phyloP scores from a whole-genome alignment of 2,329 filamentous ascomycete genomes.

The Bertia moriformis region DNA sequence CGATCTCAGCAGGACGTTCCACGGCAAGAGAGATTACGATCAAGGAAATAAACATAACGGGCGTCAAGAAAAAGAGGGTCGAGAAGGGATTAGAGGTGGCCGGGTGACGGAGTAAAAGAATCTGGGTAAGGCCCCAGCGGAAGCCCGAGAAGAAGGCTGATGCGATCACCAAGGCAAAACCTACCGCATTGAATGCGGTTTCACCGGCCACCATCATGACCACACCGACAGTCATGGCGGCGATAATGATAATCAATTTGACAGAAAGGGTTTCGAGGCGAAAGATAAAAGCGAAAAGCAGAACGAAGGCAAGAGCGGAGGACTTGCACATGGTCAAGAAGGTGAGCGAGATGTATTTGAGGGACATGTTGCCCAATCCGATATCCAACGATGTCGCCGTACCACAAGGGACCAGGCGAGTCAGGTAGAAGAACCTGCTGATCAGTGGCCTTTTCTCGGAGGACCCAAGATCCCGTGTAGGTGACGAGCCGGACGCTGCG shows the following conservation, averaged over 20 bases:
- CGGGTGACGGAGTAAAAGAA: slow-evolving; percentile 47
- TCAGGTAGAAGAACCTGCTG: slow-evolving; percentile 47
- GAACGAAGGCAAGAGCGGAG: slow-evolving; percentile 51
- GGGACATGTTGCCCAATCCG: slow-evolving; percentile 50
- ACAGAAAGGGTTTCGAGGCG: slow-evolving; percentile 44
- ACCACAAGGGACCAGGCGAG: slow-evolving; percentile 46
- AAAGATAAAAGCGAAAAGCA: slow-evolving; percentile 54
- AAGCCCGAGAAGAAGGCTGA: slow-evolving; percentile 53
- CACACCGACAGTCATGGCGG: slow-evolving; percentile 48
- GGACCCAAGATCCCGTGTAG: slow-evolving; percentile 3
- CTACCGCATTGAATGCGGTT: slow-evolving; percentile 44
- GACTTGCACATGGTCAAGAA: slow-evolving; percentile 62
- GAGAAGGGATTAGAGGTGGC: slow-evolving; percentile 54
- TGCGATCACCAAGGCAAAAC: slow-evolving; percentile 48
- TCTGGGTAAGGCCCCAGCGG: slow-evolving; percentile 51
- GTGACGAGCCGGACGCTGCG: background rate
- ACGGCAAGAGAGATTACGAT: slow-evolving; percentile 41
- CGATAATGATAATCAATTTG: slow-evolving; percentile 44
- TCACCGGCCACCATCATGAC: slow-evolving; percentile 59
- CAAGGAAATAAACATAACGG: slow-evolving; percentile 50
- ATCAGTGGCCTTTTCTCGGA: slow-evolving; percentile 30
- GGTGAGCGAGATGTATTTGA: slow-evolving; percentile 52
- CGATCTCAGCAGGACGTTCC: slow-evolving; percentile 36
- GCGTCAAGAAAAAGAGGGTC: slow-evolving; percentile 53
- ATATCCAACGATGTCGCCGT: slow-evolving; percentile 53